Conservation (phyloP, 176 grass and related monocot species). For the Lolium rigidum region DNA sequence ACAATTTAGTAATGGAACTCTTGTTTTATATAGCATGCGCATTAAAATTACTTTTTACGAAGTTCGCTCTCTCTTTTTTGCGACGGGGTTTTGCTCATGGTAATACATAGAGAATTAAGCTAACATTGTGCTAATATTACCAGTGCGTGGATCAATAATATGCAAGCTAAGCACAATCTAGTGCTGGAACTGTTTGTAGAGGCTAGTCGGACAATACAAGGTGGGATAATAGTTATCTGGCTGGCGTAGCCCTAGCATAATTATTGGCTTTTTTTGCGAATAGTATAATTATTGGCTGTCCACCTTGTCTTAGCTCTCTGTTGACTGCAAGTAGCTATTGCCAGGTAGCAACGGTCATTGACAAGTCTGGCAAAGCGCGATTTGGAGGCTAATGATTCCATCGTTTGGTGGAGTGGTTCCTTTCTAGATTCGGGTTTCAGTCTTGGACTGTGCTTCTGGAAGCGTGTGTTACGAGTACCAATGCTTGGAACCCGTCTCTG, state of each 20-base stretch:
- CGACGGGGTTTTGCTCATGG: neutral
- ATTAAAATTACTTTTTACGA: neutral
- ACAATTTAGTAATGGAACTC: neutral
- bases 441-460: conserved; percentile 53
- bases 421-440: conserved; percentile 37
- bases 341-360: conserved; percentile 48
- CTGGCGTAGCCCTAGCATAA: conserved; percentile 32
- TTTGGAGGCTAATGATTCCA: conserved; percentile 26
- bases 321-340: conserved; percentile 33
- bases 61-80: neutral
- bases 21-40: neutral
- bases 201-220: neutral
- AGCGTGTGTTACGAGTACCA: conserved; percentile 6
- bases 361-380: conserved; percentile 29
- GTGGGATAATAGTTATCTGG: neutral
- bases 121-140: neutral
- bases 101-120: neutral
- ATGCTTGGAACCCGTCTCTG: neutral
- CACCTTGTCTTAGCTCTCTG: conserved; percentile 20
- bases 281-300: neutral
- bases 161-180: neutral
- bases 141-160: too few relatives aligned
- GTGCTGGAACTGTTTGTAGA: neutral
- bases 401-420: conserved; percentile 7
- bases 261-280: too few relatives aligned